Base-by-base conservation (phyloP, 2,329 filamentous ascomycete genomes). In the Cercospora citrullina region DNA sequence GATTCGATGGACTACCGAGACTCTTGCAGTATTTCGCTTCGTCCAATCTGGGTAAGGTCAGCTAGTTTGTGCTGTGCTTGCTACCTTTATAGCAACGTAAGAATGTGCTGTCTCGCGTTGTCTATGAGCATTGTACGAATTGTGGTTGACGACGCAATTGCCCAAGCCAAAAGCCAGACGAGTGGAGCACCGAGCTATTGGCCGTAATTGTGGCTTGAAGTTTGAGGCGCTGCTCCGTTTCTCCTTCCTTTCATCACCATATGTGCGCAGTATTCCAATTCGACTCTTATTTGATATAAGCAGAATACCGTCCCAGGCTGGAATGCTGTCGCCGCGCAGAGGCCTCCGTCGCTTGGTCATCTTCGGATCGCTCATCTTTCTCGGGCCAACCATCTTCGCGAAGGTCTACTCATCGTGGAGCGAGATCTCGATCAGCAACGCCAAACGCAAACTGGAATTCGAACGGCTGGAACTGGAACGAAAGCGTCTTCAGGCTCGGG, bases 351-450 rank as follows among this genome's bases (percentile, higher is more conserved):
- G 66, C 39, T 23, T 68, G 30, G 36, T 65, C 23, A 58, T 68
- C 48, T 60, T 64, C 28, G 59, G 42, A 16, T 26, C 59, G 12
- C 36, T 65, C 60, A 21, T 68, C 63, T 68, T 68, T 48, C 63
- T 68, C 18, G 66, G 62, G 6, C 66, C 66, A 26, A 59, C 63
- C 9, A 58, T 68, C 21, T 48, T 31, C 9, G 36, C 63, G 10
- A 68, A 65, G 21, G 45, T 65, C 28, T 68, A 68, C 59, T 51
- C 58, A 4, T 60, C 63, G 33, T 68, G 63, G 57, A 65, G 39
- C 23, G 62, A 68, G 5, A 26, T 68, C 33, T 61, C 63, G 2
- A 55, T 68, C 33, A 68, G 66, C 62, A 61, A 58, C 58, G 66
- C 63, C n/a, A 65, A 62, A 23, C 66, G 66, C 23, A 48, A 63